Evolutionary conservation across 164 flowering plant species (phyloP).

Genomic region (Annona squamosa): DNA sequence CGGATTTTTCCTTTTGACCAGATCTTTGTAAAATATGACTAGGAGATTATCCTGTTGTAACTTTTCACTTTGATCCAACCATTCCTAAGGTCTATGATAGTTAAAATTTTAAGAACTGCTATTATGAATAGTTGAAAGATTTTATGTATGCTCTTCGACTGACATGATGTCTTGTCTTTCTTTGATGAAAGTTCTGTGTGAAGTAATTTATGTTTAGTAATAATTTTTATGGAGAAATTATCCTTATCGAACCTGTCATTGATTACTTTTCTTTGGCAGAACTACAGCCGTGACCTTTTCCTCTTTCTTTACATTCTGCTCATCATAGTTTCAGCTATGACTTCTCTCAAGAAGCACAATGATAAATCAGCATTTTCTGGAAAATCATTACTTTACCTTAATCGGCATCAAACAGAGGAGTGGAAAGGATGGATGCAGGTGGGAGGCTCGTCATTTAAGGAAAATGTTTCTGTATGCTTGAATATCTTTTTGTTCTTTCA

Average conservation of each 20-base stretch:
- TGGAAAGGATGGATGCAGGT: slow-evolving; percentile 99
- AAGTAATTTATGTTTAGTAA: neutral
- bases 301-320: slow-evolving; percentile 78
- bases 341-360: slow-evolving; percentile 83
- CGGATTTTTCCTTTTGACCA: too few relatives aligned
- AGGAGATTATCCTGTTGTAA: too few relatives aligned
- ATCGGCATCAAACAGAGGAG: slow-evolving; percentile 98
- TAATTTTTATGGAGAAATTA: neutral
- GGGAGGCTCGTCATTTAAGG: slow-evolving; percentile 12
- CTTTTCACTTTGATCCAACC: neutral
- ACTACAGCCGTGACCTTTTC: slow-evolving; percentile 91
- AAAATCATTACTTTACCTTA: slow-evolving; percentile 71
- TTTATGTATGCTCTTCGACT: neutral
- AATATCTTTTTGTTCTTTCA: neutral
- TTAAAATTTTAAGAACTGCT: neutral
- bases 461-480: neutral
- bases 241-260: neutral
- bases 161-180: neutral
- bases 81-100: neutral
- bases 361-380: slow-evolving; percentile 90
- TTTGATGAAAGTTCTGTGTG: neutral
- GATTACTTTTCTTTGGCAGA: slow-evolving; percentile 43
- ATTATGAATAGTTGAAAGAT: neutral
- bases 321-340: slow-evolving; percentile 76
- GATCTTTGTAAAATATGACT: too few relatives aligned